These are phyloP conservation scores for Talaromyces sp. DNA, from an alignment of 2,329 filamentous ascomycete genomes.

Conservation along the genomic window DNA sequence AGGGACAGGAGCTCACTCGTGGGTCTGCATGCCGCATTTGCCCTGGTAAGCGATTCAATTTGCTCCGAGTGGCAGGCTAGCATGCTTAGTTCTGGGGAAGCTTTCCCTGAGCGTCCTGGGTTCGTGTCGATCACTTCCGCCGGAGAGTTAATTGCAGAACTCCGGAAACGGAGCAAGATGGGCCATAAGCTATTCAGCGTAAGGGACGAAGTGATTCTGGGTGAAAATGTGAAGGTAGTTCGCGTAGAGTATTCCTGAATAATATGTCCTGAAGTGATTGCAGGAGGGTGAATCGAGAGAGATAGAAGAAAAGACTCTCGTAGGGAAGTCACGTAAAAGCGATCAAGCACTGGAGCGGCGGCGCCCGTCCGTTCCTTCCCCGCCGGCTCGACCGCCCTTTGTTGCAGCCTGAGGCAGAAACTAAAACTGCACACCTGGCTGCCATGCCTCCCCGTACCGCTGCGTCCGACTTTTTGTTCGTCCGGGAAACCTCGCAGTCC, in stretches of 20 bases:
- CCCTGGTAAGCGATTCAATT: not conserved
- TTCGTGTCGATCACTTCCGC: not conserved
- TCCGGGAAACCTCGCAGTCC: constrained; percentile 5
- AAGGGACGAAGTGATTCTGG: not conserved
- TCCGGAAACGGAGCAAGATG: not conserved
- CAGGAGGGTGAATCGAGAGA: not conserved
- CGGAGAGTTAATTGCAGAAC: not conserved
- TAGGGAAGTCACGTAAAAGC: too few relatives aligned
- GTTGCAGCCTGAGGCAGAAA: constrained; percentile 14
- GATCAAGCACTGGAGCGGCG: too few relatives aligned
- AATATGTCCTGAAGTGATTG: too few relatives aligned
- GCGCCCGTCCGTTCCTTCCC: not conserved
- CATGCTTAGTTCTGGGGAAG: not conserved
- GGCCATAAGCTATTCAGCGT: not conserved
- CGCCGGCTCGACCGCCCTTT: not conserved
- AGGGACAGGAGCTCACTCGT: not conserved
- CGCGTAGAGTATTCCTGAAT: not conserved
- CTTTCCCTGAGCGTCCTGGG: not conserved
- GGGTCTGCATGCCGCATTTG: not conserved
- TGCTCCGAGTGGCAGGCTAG: not conserved
- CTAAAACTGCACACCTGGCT: constrained; percentile 14
- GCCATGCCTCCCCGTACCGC: constrained; percentile 12
- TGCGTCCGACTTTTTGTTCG: constrained; percentile 10
- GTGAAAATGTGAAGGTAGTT: not conserved
- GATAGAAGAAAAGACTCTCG: not conserved